Percentiles rank a stretch among this genome's conserved stretches.
Evolutionary conservation across 2,329 filamentous ascomycete genomes (phyloP).

Genomic region (Colletotrichum falcatum): DNA sequence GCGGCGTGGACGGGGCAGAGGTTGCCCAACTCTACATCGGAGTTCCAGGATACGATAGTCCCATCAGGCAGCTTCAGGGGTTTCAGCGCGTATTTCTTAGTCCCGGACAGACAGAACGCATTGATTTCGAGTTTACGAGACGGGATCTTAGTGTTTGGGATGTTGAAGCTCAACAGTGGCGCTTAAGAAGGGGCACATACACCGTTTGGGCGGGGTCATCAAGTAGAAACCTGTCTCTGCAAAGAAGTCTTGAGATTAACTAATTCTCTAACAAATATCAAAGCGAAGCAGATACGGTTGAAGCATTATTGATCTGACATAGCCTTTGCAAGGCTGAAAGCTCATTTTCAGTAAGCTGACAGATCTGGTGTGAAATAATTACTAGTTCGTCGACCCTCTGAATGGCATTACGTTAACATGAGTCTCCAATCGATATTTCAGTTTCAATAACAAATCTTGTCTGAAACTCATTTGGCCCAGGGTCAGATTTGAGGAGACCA

Average conservation of each 20-base stretch:
- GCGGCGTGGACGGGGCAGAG: slow-evolving; percentile 57
- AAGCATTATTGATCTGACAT: too few relatives aligned
- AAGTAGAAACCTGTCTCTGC: slow-evolving; percentile 58
- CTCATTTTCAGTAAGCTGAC: too few relatives aligned
- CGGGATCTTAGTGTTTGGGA: slow-evolving; percentile 78
- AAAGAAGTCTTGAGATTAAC: slow-evolving; percentile 53
- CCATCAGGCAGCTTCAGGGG: slow-evolving; percentile 71
- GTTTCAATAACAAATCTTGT: too few relatives aligned
- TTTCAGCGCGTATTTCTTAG: slow-evolving; percentile 55
- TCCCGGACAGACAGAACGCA: slow-evolving; percentile 46
- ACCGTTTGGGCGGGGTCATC: slow-evolving; percentile 60
- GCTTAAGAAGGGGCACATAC: slow-evolving; percentile 59
- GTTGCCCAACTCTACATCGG: slow-evolving; percentile 63
- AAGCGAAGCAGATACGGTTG: too few relatives aligned
- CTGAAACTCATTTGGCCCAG: too few relatives aligned
- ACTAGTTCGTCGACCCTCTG: too few relatives aligned
- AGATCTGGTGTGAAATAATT: too few relatives aligned
- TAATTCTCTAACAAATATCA: background rate
- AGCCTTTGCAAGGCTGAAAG: too few relatives aligned
- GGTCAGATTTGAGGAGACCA: too few relatives aligned
- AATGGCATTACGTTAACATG: too few relatives aligned
- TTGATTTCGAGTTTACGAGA: slow-evolving; percentile 67
- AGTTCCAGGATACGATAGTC: slow-evolving; percentile 55
- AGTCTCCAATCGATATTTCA: too few relatives aligned
- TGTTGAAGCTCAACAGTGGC: slow-evolving; percentile 70